Base-by-base conservation (phyloP, 495 filamentous ascomycete species). In the Filosporella fistucella region DNA sequence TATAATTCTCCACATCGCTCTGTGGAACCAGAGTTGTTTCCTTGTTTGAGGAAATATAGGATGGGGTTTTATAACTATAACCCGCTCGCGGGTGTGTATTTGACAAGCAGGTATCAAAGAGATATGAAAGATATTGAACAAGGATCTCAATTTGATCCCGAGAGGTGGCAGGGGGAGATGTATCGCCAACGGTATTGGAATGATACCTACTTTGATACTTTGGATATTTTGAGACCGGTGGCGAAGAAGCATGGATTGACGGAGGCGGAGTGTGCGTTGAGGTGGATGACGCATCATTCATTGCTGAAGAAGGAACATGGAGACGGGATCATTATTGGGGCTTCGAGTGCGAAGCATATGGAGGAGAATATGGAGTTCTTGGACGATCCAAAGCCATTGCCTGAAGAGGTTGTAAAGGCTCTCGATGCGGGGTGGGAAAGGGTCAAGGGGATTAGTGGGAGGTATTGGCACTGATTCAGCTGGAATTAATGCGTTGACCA, bases 101-200 rank as follows among this genome's bases (percentile, higher is more conserved):
- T 80, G 3, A 77, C 74, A 5, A 62, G 66, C 6, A 14, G 58
- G n/a, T 67, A 63, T 39, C 35, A 46, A 34, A 55, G 60, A 13
- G 60, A 59, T 14, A 57, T 59, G 6, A 56, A 45, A 2, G 59
- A 62, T 79, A 0, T 85, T 84, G 9, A 61, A 63, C 0, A 74
- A 76, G 43, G 88, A 86, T 12, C 76, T 86, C 14, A 94, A 78
- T 67, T 81, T 75, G 49, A 74, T 82, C 48, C 66, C 58, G 21
- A 59, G 60, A 21, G 25, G 6, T 11, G 13, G 22, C 49, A 52
- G 34, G 54, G 49, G 0, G 34, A 38, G n/a, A 47, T 64, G 18
- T 60, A 68, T 38, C 67, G 67, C 1, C 49, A 44, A 5, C 59
- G 71, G 1, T 77, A 77, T 41, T 76, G 69, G 64, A 71, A 69